A percentile compares a stretch with the other conserved stretches of the same genome.
Evolutionary conservation across 805 yeast species (phyloP).

Genomic region (Candida ponderosae): DNA sequence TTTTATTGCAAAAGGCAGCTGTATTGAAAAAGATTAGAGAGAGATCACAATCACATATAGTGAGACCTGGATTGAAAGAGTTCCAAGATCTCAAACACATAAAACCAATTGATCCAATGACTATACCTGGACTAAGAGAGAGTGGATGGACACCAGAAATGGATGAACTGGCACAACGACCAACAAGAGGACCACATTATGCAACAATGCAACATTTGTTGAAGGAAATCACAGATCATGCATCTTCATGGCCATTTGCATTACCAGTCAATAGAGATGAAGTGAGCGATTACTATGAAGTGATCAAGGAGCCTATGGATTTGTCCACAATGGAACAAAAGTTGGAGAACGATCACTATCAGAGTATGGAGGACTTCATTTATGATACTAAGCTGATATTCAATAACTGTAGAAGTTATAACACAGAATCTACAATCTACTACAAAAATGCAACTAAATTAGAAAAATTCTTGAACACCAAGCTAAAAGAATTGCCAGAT

Average conservation of each 20-base stretch:
- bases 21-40: conserved; percentile 75
- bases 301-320: conserved; percentile 98
- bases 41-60: conserved; percentile 69
- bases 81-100: conserved; percentile 45
- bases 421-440: conserved; percentile 91
- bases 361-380: conserved; percentile 82
- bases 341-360: conserved; percentile 86
- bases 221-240: conserved; percentile 86
- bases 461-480: conserved; percentile 79
- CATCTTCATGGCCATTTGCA: conserved; percentile 97
- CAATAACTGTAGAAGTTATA: conserved; percentile 87
- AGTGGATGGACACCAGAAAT: conserved; percentile 98
- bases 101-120: conserved; percentile 65
- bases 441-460: conserved; percentile 90
- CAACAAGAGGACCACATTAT: conserved; percentile 90
- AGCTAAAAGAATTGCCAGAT: conserved; percentile 87
- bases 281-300: conserved; percentile 93
- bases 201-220: conserved; percentile 86
- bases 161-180: conserved; percentile 94
- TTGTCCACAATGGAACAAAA: conserved; percentile 91
- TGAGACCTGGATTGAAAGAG: conserved; percentile 71
- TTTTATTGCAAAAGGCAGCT: conserved; percentile 87
- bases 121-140: conserved; percentile 85
- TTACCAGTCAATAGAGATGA: conserved; percentile 90
- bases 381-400: conserved; percentile 83